Base-by-base conservation (phyloP, 768 basidiomycete species). In the Tubosaeta sp. region DNA sequence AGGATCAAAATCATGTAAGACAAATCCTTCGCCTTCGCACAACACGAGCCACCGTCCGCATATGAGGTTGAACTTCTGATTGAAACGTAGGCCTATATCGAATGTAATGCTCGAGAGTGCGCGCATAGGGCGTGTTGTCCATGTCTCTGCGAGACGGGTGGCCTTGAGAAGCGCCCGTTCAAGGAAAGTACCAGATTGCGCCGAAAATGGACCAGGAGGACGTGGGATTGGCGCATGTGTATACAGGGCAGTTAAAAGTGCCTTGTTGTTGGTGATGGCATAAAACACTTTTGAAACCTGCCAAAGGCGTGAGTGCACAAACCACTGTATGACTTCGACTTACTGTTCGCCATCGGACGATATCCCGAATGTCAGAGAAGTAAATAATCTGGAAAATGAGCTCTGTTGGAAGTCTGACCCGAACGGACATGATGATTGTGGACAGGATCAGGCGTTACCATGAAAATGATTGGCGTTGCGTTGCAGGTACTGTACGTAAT, bases 11-110 rank as follows among this genome's bases (percentile, higher is more conserved):
- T 51, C 54, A 3, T 50, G 12, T 1, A 47, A 19, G n/a, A 59
- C 41, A 7, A 56, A 43, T 17, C 33, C 26, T 11, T 26, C 9
- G 0, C 0, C 22, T 26, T 48, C 42, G 14, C 17, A 47, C 3
- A 4, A 4, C 13, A 53, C 4, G 6, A 57, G 1, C 50, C 56
- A 58, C 8, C 48, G 42, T 31, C 56, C 56, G 8, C 10, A 38
- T 37, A 57, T 5, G 47, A 4, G 2, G 6, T 29, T 29, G 29
- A 6, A 9, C 6, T 29, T 6, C 9, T 6, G 9, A 29, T 22
- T 22, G 29, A 29, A 29, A 9, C 6, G 29, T 9, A 29, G 9
- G 29, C 29, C 9, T 6, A 9, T 29, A 9, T 17, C 1, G 47
- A 57, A 26, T 5, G 1, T 37, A 4, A 14, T 1, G 4, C 9